Conservation (phyloP, 139 green algal genomes). For the Coelastrella sp. region DNA sequence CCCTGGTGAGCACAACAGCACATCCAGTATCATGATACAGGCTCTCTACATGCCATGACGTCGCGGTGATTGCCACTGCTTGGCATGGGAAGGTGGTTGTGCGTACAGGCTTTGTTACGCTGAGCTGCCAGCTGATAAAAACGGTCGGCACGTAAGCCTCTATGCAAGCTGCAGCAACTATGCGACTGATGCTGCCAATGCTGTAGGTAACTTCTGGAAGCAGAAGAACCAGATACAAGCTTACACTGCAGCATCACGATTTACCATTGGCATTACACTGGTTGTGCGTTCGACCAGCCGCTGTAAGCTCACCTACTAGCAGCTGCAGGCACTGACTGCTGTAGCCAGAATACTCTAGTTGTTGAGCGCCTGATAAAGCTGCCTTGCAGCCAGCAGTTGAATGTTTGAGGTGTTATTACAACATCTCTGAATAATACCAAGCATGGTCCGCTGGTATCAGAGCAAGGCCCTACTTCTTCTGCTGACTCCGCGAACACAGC, state of each 20-base stretch:
- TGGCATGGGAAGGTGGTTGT: no score
- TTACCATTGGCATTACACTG: no score
- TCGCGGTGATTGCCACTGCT: neutral
- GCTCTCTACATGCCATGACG: neutral
- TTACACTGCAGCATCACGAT: no score
- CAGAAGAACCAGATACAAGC: no score
- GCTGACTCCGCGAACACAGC: conserved; percentile 15
- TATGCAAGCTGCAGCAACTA: no score
- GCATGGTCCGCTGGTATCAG: conserved; percentile 4
- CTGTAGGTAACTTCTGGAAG: no score
- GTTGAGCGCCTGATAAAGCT: conserved; percentile 21
- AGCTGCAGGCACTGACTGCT: neutral
- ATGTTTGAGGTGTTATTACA: neutral
- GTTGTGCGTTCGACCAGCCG: neutral
- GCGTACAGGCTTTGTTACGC: no score
- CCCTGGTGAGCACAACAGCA: neutral
- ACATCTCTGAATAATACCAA: conserved; percentile 29
- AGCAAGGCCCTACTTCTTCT: conserved; percentile 14
- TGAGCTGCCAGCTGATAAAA: no score
- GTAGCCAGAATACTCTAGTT: conserved; percentile 30
- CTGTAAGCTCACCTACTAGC: neutral
- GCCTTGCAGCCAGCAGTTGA: conserved; percentile 7
- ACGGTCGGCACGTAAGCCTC: no score
- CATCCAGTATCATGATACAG: neutral
- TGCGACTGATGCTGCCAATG: no score